Evolutionary conservation across 352 stramenopile genomes (phyloP).

Genomic region (Globisporangium lucens): DNA sequence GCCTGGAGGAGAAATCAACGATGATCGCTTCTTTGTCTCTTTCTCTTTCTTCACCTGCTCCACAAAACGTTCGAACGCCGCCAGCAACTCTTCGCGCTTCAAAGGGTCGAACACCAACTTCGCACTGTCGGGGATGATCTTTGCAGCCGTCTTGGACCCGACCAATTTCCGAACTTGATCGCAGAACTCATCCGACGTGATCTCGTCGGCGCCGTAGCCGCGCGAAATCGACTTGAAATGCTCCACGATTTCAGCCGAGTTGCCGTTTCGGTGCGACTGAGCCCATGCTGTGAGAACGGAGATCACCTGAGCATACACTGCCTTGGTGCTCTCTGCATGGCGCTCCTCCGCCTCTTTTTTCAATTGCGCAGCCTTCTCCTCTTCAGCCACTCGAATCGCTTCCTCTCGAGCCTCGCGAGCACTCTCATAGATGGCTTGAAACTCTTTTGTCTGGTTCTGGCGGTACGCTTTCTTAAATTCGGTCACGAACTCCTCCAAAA

Average conservation of each 20-base stretch:
- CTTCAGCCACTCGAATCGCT: slow-evolving; percentile 34
- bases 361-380: slow-evolving; percentile 42
- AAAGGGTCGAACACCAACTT: slow-evolving; percentile 56
- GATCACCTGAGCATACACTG: slow-evolving; percentile 66
- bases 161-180: slow-evolving; percentile 58
- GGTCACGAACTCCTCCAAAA: slow-evolving; percentile 79
- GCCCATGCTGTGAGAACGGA: slow-evolving; percentile 59
- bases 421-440: slow-evolving; percentile 72
- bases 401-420: slow-evolving; percentile 48
- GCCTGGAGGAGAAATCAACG: slow-evolving; percentile 27
- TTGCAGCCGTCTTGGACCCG: slow-evolving; percentile 67
- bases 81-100: slow-evolving; percentile 51
- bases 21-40: slow-evolving; percentile 64
- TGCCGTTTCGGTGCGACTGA: slow-evolving; percentile 44
- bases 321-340: slow-evolving; percentile 53
- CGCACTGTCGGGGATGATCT: slow-evolving; percentile 72
- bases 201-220: slow-evolving; percentile 59
- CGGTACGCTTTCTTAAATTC: slow-evolving; percentile 89
- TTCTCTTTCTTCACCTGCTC: slow-evolving; percentile 73
- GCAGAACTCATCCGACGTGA: slow-evolving; percentile 74
- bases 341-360: slow-evolving; percentile 54
- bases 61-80: slow-evolving; percentile 63
- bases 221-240: slow-evolving; percentile 60
- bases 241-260: slow-evolving; percentile 47
- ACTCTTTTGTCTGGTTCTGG: slow-evolving; percentile 87